Percentiles rank a stretch among this genome's conserved stretches.
Evolutionary conservation across 768 basidiomycete species (phyloP).

Genomic region (Lactifluus hygrophoroides): DNA sequence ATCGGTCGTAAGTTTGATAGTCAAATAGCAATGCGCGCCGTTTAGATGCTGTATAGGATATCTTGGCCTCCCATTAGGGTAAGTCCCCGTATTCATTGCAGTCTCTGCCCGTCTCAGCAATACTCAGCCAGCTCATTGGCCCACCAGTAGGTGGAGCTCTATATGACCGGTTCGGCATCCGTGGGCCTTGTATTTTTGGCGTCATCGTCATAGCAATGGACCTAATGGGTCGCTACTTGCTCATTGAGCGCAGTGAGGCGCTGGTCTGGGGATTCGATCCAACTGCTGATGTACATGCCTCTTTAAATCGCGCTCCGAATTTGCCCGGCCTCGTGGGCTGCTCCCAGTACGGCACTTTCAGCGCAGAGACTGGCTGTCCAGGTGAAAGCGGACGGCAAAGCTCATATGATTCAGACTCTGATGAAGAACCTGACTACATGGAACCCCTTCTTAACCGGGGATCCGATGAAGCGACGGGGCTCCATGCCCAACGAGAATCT

Average conservation of each 20-base stretch:
- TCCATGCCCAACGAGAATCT: neutral
- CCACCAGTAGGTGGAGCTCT: slow-evolving; percentile 35
- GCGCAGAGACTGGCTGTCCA: neutral
- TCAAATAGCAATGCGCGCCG: neutral
- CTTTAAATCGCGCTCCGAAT: neutral
- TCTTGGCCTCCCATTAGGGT: slow-evolving; percentile 34
- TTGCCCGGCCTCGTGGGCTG: neutral
- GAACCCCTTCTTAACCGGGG: neutral
- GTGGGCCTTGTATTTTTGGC: slow-evolving; percentile 33
- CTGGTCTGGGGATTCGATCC: slow-evolving; percentile 27
- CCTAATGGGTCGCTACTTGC: slow-evolving; percentile 30
- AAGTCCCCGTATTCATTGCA: neutral
- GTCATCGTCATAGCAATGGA: slow-evolving; percentile 29
- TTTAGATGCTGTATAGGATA: slow-evolving; percentile 25
- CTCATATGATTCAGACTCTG: neutral
- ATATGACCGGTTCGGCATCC: slow-evolving; percentile 30
- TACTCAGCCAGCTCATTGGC: slow-evolving; percentile 27
- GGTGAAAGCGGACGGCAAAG: neutral
- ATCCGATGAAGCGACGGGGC: neutral
- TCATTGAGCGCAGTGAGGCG: slow-evolving; percentile 33
- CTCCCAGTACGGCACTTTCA: neutral
- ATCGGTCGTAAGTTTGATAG: slow-evolving; percentile 28
- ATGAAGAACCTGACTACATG: neutral
- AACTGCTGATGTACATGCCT: neutral
- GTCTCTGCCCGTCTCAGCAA: neutral